phyloP scores from a whole-genome alignment of 1,139 yeast genomes.

The Suhomyces wounanorum region DNA sequence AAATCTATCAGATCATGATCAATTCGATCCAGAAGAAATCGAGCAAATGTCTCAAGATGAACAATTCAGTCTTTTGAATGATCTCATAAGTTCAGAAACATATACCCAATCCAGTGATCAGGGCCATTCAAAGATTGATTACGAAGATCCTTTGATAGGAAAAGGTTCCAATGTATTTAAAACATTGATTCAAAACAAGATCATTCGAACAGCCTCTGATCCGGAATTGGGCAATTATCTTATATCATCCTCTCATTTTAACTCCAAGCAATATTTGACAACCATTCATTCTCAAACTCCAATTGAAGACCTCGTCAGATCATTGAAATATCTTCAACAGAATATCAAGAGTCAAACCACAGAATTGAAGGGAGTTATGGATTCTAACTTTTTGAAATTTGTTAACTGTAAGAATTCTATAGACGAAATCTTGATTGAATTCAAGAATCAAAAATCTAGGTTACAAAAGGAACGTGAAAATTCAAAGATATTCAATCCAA shows the following conservation, averaged over 20 bases:
- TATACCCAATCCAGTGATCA: conserved; percentile 1
- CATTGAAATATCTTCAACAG: conserved; percentile 59
- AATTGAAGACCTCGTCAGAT: conserved; percentile 57
- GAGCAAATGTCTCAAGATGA: conserved; percentile 28
- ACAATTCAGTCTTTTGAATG: conserved; percentile 32
- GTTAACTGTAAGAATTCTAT: conserved; percentile 70
- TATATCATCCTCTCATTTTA: conserved; percentile 72
- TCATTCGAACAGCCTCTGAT: conserved; percentile 41
- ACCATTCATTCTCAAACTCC: conserved; percentile 73
- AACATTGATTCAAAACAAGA: conserved; percentile 40
- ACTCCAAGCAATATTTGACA: conserved; percentile 67
- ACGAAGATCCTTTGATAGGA: conserved; percentile 59
- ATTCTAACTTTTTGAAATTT: conserved; percentile 72
- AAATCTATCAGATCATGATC: conserved; percentile 18
- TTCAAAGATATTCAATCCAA: conserved; percentile 44
- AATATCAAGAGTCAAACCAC: conserved; percentile 66
- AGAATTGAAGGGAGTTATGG: conserved; percentile 66
- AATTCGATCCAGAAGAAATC: conserved; percentile 30
- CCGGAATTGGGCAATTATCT: conserved; percentile 55
- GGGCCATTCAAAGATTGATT: conserved; percentile 16
- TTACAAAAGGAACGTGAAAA: conserved; percentile 41
- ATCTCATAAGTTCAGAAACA: conserved; percentile 22
- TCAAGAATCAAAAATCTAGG: conserved; percentile 37
- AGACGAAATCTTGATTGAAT: conserved; percentile 38
- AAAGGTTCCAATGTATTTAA: conserved; percentile 46